Conservation (phyloP, 2,329 filamentous ascomycete genomes). For the Claviceps paspali region DNA sequence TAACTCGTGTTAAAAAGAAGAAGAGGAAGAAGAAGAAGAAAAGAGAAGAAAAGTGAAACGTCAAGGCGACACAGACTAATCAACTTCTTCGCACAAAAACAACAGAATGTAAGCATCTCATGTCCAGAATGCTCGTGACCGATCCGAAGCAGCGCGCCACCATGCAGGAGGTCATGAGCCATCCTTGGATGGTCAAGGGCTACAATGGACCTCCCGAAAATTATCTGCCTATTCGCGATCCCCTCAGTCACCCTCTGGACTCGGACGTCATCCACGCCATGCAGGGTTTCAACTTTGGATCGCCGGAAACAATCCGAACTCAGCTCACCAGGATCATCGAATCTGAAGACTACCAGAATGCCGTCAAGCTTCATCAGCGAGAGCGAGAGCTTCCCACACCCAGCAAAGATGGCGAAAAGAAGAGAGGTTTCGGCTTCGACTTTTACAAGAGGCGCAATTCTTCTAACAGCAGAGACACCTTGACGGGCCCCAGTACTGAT, state of each 20-base stretch:
- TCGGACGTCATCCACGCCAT: slow-evolving; percentile 74
- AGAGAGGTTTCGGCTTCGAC: slow-evolving; percentile 76
- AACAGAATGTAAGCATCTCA: slow-evolving; percentile 80
- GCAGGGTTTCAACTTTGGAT: slow-evolving; percentile 95
- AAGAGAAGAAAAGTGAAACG: no score
- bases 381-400: slow-evolving; percentile 46
- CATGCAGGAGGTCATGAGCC: slow-evolving; percentile 81
- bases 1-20: no score
- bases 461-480: slow-evolving; percentile 71
- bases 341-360: slow-evolving; percentile 85
- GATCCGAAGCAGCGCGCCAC: slow-evolving; percentile 77
- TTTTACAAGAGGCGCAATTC: slow-evolving; percentile 95
- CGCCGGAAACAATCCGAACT: slow-evolving; percentile 64
- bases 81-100: no score
- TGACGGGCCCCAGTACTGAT: slow-evolving; percentile 72
- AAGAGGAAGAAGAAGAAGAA: no score
- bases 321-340: slow-evolving; percentile 79
- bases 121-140: slow-evolving; percentile 90
- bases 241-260: slow-evolving; percentile 73
- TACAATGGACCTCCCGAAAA: slow-evolving; percentile 81
- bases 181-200: slow-evolving; percentile 92
- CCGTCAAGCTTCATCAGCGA: slow-evolving; percentile 54
- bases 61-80: no score
- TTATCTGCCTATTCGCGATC: slow-evolving; percentile 68
- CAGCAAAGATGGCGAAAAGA: slow-evolving; percentile 59